Evolutionary conservation across 306 rosid species (phyloP).

Genomic region (Mucuna pruriens): DNA sequence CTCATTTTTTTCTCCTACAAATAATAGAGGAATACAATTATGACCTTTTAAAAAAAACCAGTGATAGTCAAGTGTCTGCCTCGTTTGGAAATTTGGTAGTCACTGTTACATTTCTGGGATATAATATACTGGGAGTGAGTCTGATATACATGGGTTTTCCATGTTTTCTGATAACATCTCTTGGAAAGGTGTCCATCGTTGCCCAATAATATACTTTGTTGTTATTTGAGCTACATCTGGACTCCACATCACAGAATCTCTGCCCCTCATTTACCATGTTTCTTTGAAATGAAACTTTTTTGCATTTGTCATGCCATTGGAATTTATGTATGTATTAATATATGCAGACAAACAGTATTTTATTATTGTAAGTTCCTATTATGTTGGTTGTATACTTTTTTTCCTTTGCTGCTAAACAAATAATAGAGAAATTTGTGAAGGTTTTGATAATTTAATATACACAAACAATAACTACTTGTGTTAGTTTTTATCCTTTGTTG

Average conservation of each 20-base stretch:
- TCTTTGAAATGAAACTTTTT: neutral
- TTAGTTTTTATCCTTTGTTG: no score
- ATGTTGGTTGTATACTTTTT: no score
- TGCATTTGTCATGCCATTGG: neutral
- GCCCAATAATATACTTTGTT: constrained; percentile 48
- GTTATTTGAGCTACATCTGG: constrained; percentile 66
- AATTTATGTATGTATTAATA: neutral
- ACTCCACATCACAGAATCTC: constrained; percentile 23
- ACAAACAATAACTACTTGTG: no score
- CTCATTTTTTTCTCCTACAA: neutral
- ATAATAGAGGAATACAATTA: neutral
- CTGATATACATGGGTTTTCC: constrained; percentile 46
- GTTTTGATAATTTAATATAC: no score
- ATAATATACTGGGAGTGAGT: constrained; percentile 31
- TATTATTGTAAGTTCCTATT: neutral
- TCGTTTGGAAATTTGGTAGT: constrained; percentile 1
- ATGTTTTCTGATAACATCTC: constrained; percentile 40
- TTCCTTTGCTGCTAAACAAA: neutral
- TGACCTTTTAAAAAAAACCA: neutral
- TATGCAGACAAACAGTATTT: neutral
- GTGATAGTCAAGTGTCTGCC: constrained; percentile 41
- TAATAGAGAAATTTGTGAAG: neutral
- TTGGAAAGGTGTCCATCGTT: constrained; percentile 51
- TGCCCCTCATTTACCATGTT: neutral
- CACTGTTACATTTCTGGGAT: constrained; percentile 47